Percentiles rank a stretch among this genome's conserved stretches.
Conservation (phyloP, 768 basidiomycete genomes). For the Termitomyces sp. region DNA sequence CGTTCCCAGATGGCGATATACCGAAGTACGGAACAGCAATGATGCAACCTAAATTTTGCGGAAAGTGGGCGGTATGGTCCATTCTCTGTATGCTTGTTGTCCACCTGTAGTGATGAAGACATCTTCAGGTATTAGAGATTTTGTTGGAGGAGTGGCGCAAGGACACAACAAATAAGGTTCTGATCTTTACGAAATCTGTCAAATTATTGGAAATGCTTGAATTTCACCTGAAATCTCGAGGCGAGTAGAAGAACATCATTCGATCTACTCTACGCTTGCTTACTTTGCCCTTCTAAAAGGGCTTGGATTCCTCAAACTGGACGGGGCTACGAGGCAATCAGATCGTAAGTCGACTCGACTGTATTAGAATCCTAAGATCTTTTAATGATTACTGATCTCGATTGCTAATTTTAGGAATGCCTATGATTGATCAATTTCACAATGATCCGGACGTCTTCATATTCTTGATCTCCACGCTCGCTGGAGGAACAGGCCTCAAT, state of each 20-base stretch:
- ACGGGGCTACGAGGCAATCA: conserved; percentile 64
- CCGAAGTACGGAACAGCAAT: conserved; percentile 62
- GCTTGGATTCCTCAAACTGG: conserved; percentile 66
- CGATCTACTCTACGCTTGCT: neutral
- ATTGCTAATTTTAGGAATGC: conserved; percentile 55
- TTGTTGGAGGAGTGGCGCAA: conserved; percentile 64
- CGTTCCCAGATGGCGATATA: conserved; percentile 50
- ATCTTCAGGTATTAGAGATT: conserved; percentile 53
- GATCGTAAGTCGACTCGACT: conserved; percentile 47
- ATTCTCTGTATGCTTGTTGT: neutral
- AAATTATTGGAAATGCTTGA: conserved; percentile 85
- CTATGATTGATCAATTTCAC: conserved; percentile 81
- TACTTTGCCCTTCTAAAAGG: conserved; percentile 19
- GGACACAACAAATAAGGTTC: conserved; percentile 72
- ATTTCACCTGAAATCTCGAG: conserved; percentile 55
- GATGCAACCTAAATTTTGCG: conserved; percentile 63
- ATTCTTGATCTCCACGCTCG: conserved; percentile 86
- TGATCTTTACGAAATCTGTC: conserved; percentile 92
- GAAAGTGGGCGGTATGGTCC: conserved; percentile 73
- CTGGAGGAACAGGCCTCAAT: conserved; percentile 89
- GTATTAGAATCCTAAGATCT: neutral
- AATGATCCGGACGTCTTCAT: conserved; percentile 65
- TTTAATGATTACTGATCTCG: neutral
- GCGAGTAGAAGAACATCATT: conserved; percentile 25
- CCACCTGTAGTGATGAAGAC: neutral